Percentiles rank a stretch among this genome's conserved stretches.
Evolutionary conservation across 2,329 filamentous ascomycete species (phyloP).

Genomic region (Pochonia chlamydosporia): DNA sequence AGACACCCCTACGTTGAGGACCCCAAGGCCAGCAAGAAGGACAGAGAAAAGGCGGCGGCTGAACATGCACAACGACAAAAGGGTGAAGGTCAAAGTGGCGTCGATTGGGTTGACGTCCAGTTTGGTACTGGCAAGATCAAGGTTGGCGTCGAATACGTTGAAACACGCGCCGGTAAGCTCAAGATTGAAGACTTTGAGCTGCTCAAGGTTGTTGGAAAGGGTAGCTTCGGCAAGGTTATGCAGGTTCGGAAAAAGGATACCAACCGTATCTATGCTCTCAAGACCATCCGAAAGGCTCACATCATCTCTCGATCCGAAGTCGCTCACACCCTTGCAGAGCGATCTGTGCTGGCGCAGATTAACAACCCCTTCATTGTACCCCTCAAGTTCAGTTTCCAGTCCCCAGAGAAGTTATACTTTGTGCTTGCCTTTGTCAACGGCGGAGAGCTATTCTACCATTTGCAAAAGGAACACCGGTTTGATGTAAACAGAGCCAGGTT

Average conservation of each 20-base stretch:
- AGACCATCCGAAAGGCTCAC: slow-evolving; percentile 98
- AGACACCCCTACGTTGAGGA: slow-evolving; percentile 66
- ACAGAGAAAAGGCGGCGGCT: slow-evolving; percentile 69
- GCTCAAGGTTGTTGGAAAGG: slow-evolving; percentile 95
- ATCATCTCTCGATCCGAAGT: slow-evolving; percentile 99
- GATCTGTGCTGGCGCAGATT: slow-evolving; percentile 97
- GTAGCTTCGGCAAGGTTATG: slow-evolving; percentile 99
- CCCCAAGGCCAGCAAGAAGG: slow-evolving; percentile 79
- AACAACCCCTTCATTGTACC: slow-evolving; percentile 99
- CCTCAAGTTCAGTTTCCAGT: slow-evolving; percentile 98
- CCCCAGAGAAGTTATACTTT: slow-evolving; percentile 95
- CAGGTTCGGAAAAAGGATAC: slow-evolving; percentile 98
- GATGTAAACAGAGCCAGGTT: slow-evolving; percentile 96
- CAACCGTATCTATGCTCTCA: slow-evolving; percentile 93
- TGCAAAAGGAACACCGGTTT: slow-evolving; percentile 95
- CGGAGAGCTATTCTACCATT: slow-evolving; percentile 93
- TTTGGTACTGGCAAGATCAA: slow-evolving; percentile 86
- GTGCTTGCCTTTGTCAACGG: slow-evolving; percentile 97
- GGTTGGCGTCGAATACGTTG: slow-evolving; percentile 91
- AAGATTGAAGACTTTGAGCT: slow-evolving; percentile 97
- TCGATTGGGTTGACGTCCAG: slow-evolving; percentile 85
- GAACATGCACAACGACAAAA: slow-evolving; percentile 54
- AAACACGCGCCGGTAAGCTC: slow-evolving; percentile 82
- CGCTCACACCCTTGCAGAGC: slow-evolving; percentile 89
- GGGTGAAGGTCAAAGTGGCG: slow-evolving; percentile 58